Base-by-base conservation (phyloP, 768 basidiomycete species). In the Termitomyces sp. region DNA sequence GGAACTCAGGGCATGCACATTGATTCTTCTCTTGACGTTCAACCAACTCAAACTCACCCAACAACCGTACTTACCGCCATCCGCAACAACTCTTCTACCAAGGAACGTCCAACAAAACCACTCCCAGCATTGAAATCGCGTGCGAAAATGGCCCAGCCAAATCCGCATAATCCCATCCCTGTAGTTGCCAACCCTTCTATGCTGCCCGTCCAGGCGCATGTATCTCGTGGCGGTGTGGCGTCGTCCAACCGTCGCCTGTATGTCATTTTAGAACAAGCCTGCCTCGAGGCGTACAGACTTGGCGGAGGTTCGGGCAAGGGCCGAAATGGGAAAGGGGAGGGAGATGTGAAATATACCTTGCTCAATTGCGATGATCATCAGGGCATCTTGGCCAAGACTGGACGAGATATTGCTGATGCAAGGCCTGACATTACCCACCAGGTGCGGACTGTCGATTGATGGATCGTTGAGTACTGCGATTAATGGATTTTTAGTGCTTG, bases 291-390 rank as follows among this genome's bases (percentile, higher is more conserved):
- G 3, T 98, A 98, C 76, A 83, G 90, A 58, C 82, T 97, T 60
- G 79, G 84, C 44, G 80, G 82, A 25, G 79, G 83, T 46, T 77
- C 81, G 52, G 81, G 82, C 46, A 63, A 82, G 78, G 69, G 82
- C 69, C 70, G 84, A 77, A 66, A 76, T 35, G 69, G 78, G 48
- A 82, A 83, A 59, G 82, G 80, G 57, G 86, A 85, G 57, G 80
- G 80, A 25, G 95, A 96, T 58, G 93, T 92, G 57, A 98, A 98
- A 74, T 98, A 98, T 73, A 95, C 95, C 9, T 76, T 99, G 57
- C 73, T 99, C 63, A 99, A 99, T 73, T 98, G 97, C 71, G 97
- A 98, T 69, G 97, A 98, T 64, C 97, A 98, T 73, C 97, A 99
- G 71, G 96, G 96, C 54, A 97, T 99, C 63, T 79, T 99, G 60